phyloP scores from a whole-genome alignment of 768 basidiomycete species.

The Naganishia vishniacii region DNA sequence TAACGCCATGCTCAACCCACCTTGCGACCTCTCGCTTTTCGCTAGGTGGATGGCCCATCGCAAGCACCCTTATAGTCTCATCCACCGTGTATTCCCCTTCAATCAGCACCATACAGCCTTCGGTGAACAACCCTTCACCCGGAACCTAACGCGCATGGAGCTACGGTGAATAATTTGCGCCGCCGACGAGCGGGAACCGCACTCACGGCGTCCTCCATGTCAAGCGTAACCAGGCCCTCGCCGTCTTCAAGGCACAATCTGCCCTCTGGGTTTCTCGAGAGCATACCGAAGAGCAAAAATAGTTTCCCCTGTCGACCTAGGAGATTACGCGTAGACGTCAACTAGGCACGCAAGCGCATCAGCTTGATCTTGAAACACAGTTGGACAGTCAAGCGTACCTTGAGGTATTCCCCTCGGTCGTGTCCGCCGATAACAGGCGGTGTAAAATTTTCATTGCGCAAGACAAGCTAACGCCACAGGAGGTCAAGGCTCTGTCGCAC shows the following conservation, averaged over 20 bases:
- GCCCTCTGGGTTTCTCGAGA: conserved; percentile 82
- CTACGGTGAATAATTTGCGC: too few relatives aligned
- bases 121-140: conserved; percentile 91
- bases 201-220: conserved; percentile 77
- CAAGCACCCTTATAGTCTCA: conserved; percentile 76
- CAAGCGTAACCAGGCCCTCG: conserved; percentile 81
- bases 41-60: conserved; percentile 95
- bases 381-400: conserved; percentile 56
- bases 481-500: too few relatives aligned
- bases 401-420: conserved; percentile 79
- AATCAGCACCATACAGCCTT: conserved; percentile 88
- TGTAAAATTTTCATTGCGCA: conserved; percentile 95
- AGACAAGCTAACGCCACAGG: conserved; percentile 64
- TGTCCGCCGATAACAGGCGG: conserved; percentile 87
- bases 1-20: conserved; percentile 55
- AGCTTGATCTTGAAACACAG: background rate
- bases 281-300: conserved; percentile 90
- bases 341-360: conserved; percentile 51
- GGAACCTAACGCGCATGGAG: conserved; percentile 68
- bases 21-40: conserved; percentile 78
- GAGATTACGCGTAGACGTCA: conserved; percentile 92
- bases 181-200: too few relatives aligned
- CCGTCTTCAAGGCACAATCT: conserved; percentile 85
- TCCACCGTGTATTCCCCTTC: conserved; percentile 97
- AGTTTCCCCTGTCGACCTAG: conserved; percentile 81